A percentile compares a stretch with the other conserved stretches of the same genome.
Conservation (phyloP, 768 basidiomycete species). For the Rhodotorula kratochvilovae region DNA sequence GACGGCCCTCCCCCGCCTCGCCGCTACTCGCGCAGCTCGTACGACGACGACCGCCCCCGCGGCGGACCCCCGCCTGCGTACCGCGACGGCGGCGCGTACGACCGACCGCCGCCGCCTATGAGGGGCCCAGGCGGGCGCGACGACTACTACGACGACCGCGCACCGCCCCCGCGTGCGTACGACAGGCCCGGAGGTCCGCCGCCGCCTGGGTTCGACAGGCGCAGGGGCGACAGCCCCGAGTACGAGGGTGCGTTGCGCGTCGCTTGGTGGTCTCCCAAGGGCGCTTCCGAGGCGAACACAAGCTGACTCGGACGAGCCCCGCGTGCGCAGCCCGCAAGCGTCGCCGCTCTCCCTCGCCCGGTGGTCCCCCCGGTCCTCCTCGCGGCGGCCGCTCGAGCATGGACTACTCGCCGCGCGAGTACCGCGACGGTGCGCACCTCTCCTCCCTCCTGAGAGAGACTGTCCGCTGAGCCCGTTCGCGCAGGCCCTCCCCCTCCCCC, state of each 20-base stretch:
- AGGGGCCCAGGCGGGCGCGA: neutral
- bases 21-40: neutral
- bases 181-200: neutral
- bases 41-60: constrained; percentile 3
- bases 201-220: neutral
- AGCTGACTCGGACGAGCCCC: neutral
- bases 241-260: neutral
- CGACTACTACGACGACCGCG: neutral
- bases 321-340: neutral
- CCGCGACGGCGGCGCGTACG: neutral
- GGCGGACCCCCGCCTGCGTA: neutral
- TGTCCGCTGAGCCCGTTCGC: neutral
- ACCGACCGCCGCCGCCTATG: neutral
- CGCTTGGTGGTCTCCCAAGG: no score
- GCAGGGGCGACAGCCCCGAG: neutral
- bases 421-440: neutral
- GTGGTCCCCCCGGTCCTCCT: neutral
- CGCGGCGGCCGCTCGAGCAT: neutral
- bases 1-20: neutral
- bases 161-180: neutral
- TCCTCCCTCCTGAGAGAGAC: neutral
- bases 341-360: constrained; percentile 5
- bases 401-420: neutral
- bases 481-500: neutral
- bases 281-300: no score